Evolutionary conservation across 805 yeast species (phyloP), one percentile per base, ranked within the genome.

Genomic region (Cyberlindnera misumaiensis): DNA sequence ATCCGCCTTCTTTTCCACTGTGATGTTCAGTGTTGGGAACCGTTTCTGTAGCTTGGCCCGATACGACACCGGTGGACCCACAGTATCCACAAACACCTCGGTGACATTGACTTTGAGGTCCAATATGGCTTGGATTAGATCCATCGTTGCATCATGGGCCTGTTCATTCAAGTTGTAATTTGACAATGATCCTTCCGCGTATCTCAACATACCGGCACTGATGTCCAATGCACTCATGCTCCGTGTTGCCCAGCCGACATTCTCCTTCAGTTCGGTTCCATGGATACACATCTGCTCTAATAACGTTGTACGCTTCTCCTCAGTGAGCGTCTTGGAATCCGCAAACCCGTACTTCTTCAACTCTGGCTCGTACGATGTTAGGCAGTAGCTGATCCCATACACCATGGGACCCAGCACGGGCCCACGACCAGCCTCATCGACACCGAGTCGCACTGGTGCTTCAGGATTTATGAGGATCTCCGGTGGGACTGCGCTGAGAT

Each of bases 341-440:
- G 90, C 96, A 63, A 93, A 93, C 12, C 88, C 96, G 47, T 75
- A 81, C 25, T 70, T 62, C 36, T 82, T 68, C 14, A 69, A 55
- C 1, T 61, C 53, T 24, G 67, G 58, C 43, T 63, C 64, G 40
- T 75, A 83, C 0, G 64, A 58, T 34, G 71, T 68, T 11, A 79
- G 60, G 45, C 95, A 80, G 55, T 87, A 93, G 3, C 93, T 79
- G 6, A 87, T 67, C 3, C 95, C 95, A 55, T 93, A 93, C 2
- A 93, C 98, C 98, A 93, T 93, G 0, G 97, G 95, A 0, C 98
- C 98, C 30, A 94, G 53, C 0, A 94, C 97, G 0, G 99, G 99
- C 0, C 99, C 99, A 48, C 99, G 71, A 1, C 99, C 99, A 0
- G 99, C 99, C 58, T 93, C 99, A 59, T 93, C 99, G 1, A 93